These are phyloP conservation scores for Alloteropsis semialata DNA, from an alignment of 176 grass and related monocot species.

Conservation along the genomic window DNA sequence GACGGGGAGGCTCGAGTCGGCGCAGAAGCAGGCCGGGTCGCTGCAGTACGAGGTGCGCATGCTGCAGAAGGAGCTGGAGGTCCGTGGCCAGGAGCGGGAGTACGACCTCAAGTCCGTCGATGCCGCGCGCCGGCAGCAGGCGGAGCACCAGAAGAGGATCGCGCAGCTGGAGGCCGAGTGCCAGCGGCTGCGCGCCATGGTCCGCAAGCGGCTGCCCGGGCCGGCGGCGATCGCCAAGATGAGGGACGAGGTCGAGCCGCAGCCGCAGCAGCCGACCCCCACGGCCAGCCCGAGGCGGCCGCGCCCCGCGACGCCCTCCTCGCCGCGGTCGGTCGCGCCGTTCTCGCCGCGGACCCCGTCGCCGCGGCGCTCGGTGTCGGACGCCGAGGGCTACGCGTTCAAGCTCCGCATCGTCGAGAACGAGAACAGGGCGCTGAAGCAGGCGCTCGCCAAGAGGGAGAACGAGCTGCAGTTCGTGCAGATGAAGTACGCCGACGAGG, in stretches of 20 bases:
- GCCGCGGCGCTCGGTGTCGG: slow-evolving; percentile 32
- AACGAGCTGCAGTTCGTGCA: slow-evolving; percentile 51
- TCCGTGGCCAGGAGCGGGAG: slow-evolving; percentile 61
- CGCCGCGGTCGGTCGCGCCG: slow-evolving; percentile 21
- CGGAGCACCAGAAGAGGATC: slow-evolving; percentile 58
- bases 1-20: slow-evolving; percentile 48
- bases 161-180: slow-evolving; percentile 68
- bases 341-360: slow-evolving; percentile 28
- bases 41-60: slow-evolving; percentile 76
- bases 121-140: slow-evolving; percentile 59
- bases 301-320: slow-evolving; percentile 21
- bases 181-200: slow-evolving; percentile 75
- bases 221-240: slow-evolving; percentile 79
- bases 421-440: slow-evolving; percentile 72
- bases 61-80: slow-evolving; percentile 84
- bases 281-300: slow-evolving; percentile 35
- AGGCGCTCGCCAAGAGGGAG: slow-evolving; percentile 61
- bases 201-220: slow-evolving; percentile 71
- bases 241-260: slow-evolving; percentile 63
- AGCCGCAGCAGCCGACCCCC: slow-evolving; percentile 6
- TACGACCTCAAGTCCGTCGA: slow-evolving; percentile 69
- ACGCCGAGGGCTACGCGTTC: not conserved
- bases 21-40: slow-evolving; percentile 57
- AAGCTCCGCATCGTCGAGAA: slow-evolving; percentile 71
- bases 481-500: slow-evolving; percentile 52